A percentile compares a stretch with the other conserved stretches of the same genome.
These are phyloP conservation scores for Pythium angustatum DNA, from an alignment of 352 stramenopile genomes.

Conservation along the genomic window DNA sequence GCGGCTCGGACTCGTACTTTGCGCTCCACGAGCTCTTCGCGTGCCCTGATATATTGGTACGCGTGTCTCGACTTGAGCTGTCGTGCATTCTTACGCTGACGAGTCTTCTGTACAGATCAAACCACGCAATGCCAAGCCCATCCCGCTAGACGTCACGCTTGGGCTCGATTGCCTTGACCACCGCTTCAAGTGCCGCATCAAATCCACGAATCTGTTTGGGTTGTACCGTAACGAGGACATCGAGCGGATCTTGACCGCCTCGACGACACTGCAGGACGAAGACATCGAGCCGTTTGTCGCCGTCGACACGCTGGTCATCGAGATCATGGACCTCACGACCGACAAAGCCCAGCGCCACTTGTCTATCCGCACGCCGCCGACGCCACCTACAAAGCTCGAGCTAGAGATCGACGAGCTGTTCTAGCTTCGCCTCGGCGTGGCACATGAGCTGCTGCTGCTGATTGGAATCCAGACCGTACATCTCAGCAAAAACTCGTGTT, in stretches of 20 bases:
- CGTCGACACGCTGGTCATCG: constrained; percentile 69
- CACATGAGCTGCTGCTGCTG: constrained; percentile 36
- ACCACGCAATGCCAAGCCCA: constrained; percentile 37
- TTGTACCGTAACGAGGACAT: constrained; percentile 69
- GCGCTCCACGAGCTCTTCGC: constrained; percentile 70
- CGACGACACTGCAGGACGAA: constrained; percentile 13
- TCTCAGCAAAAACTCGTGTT: constrained; percentile 33
- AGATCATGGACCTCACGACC: constrained; percentile 65
- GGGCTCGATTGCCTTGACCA: constrained; percentile 50
- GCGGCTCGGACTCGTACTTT: constrained; percentile 77
- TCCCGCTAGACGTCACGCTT: constrained; percentile 65
- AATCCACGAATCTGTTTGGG: constrained; percentile 62
- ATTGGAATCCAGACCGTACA: constrained; percentile 29
- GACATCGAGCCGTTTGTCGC: constrained; percentile 50
- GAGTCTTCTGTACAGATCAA: constrained; percentile 52
- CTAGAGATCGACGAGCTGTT: constrained; percentile 73
- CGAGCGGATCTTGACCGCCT: constrained; percentile 39
- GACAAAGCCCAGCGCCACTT: constrained; percentile 56
- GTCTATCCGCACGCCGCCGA: constrained; percentile 45
- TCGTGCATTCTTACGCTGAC: neutral
- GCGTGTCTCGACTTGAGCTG: neutral
- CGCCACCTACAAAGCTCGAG: constrained; percentile 42
- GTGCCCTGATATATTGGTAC: constrained; percentile 51
- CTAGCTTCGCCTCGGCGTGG: constrained; percentile 41
- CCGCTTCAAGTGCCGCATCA: constrained; percentile 75